A percentile compares a stretch with the other conserved stretches of the same genome.
phyloP scores from a whole-genome alignment of 2,329 filamentous ascomycete genomes.

The Nannizziopsis barbatae region DNA sequence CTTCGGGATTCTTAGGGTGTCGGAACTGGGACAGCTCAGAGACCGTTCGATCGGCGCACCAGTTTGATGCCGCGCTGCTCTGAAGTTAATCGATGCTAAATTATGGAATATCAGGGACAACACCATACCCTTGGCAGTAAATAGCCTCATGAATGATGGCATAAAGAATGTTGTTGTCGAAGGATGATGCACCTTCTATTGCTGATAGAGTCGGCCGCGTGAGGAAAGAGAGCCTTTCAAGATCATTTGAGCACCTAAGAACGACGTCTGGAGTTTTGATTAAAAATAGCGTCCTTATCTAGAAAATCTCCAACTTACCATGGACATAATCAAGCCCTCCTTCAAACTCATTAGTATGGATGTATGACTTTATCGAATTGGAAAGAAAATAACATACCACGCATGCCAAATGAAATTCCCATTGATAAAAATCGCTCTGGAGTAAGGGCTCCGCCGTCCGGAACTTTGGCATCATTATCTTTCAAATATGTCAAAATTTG shows the following conservation, averaged over 20 bases:
- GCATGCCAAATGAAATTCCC: constrained; percentile 65
- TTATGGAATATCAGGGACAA: constrained; percentile 2
- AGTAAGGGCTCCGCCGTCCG: constrained; percentile 62
- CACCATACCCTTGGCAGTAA: constrained; percentile 58
- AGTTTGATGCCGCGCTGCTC: constrained; percentile 49
- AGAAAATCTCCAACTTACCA: constrained; percentile 25
- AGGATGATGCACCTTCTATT: constrained; percentile 56
- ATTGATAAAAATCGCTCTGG: constrained; percentile 64
- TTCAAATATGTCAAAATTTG: constrained; percentile 55
- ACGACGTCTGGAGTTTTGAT: constrained; percentile 45
- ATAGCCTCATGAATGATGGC: constrained; percentile 77
- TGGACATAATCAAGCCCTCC: constrained; percentile 66
- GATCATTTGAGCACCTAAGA: constrained; percentile 57
- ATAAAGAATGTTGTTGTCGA: constrained; percentile 72
- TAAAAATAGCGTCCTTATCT: background rate
- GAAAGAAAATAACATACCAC: constrained; percentile 40
- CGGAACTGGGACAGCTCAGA: constrained; percentile 37
- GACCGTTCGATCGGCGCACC: constrained; percentile 52
- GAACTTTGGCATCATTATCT: constrained; percentile 52
- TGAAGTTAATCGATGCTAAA: background rate
- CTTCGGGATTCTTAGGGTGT: constrained; percentile 35
- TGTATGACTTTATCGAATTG: background rate
- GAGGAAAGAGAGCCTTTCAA: constrained; percentile 64
- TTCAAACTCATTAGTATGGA: constrained; percentile 16
- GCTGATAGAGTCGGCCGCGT: constrained; percentile 58